phyloP scores from a whole-genome alignment of 306 rosid genomes.

The Glycine soja region DNA sequence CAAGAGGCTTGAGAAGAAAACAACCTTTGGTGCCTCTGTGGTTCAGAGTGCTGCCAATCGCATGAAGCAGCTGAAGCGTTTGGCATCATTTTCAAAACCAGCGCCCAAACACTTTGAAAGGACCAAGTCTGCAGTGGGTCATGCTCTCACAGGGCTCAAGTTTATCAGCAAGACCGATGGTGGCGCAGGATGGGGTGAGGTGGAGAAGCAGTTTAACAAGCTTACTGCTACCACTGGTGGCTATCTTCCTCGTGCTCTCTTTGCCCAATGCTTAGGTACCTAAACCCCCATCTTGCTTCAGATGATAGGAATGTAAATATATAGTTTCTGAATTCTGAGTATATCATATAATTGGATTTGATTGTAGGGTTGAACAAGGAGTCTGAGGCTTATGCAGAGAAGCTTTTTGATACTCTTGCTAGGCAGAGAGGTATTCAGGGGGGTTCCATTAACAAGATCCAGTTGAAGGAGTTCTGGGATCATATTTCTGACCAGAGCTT shows the following conservation, averaged over 20 bases:
- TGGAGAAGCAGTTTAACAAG: conserved; percentile 55
- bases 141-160: conserved; percentile 66
- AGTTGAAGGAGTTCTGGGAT: conserved; percentile 71
- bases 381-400: conserved; percentile 63
- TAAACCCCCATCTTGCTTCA: background rate
- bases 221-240: conserved; percentile 62
- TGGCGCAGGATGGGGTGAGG: conserved; percentile 60
- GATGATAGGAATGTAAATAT: background rate
- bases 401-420: conserved; percentile 71
- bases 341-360: background rate
- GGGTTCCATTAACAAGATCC: conserved; percentile 60
- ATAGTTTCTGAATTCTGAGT: conserved; percentile 1
- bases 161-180: conserved; percentile 57
- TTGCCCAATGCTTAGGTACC: conserved; percentile 70
- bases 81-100: conserved; percentile 58
- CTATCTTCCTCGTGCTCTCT: conserved; percentile 60
- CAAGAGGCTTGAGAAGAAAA: conserved; percentile 50
- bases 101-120: conserved; percentile 47
- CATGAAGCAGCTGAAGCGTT: conserved; percentile 61
- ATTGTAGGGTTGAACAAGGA: conserved; percentile 66
- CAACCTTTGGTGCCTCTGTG: conserved; percentile 51
- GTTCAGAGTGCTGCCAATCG: conserved; percentile 54
- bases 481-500: conserved; percentile 71
- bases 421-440: conserved; percentile 57
- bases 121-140: conserved; percentile 57